Evolutionary conservation across 2,329 filamentous ascomycete species (phyloP).

Genomic region (Fusarium sp.): DNA sequence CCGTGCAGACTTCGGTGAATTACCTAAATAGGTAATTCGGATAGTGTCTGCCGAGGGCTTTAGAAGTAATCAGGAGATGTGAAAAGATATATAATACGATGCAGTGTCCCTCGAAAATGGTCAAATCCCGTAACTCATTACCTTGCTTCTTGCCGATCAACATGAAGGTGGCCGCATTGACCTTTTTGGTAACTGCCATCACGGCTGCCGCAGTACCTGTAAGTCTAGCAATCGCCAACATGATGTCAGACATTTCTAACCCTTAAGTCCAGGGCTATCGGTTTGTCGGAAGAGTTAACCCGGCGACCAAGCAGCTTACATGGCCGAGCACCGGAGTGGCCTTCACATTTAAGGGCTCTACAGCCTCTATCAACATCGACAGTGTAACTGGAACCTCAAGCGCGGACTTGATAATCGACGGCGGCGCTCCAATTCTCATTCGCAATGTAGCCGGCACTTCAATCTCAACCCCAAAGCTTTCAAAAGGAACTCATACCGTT

Average conservation of each 20-base stretch:
- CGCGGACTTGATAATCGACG: constrained; percentile 28
- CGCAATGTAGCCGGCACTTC: constrained; percentile 10
- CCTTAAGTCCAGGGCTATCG: not conserved
- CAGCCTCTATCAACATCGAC: constrained; percentile 49
- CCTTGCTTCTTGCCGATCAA: not conserved
- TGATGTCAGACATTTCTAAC: not conserved
- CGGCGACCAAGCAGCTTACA: constrained; percentile 55
- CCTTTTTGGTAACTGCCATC: constrained; percentile 4
- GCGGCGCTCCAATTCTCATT: constrained; percentile 18
- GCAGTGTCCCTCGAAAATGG: not conserved
- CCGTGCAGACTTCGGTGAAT: not conserved
- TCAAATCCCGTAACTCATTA: fast-evolving
- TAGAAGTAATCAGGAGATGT: not conserved
- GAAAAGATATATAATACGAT: not conserved
- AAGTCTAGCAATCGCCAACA: not conserved
- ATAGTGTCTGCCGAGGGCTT: constrained; percentile 7
- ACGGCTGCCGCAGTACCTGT: constrained; percentile 12
- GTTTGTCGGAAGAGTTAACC: constrained; percentile 56
- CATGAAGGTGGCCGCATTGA: constrained; percentile 11
- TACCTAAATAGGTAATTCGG: constrained; percentile 26
- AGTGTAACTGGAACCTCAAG: constrained; percentile 17
- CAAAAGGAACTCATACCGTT: constrained; percentile 27
- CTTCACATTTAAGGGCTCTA: constrained; percentile 54
- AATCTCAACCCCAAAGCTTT: constrained; percentile 2
- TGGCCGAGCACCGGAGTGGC: constrained; percentile 57